Evolutionary conservation across 768 basidiomycete genomes (phyloP).

Genomic region (Dacryopinax primogenitus): DNA sequence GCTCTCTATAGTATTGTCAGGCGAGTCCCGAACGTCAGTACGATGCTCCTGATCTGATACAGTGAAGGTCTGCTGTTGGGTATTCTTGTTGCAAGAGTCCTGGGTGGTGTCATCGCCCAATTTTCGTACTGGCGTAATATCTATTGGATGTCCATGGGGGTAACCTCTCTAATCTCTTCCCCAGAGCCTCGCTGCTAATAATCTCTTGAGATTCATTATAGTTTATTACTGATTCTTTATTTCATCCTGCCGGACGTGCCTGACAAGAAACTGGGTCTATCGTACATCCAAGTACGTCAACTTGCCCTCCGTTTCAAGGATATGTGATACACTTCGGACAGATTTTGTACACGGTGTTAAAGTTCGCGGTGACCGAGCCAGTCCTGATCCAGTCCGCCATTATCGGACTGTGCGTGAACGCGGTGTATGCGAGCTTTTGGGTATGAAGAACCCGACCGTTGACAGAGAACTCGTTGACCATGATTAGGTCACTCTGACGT

Average conservation of each 20-base stretch:
- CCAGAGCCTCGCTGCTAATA: constrained; percentile 1
- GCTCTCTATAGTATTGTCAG: constrained; percentile 44
- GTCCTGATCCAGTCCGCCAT: constrained; percentile 47
- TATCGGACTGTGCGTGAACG: constrained; percentile 27
- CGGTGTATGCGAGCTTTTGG: constrained; percentile 53
- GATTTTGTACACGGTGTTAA: constrained; percentile 50
- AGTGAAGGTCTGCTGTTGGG: constrained; percentile 43
- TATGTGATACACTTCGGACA: neutral
- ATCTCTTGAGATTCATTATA: constrained; percentile 17
- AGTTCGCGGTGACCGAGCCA: constrained; percentile 65
- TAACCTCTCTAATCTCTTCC: constrained; percentile 13
- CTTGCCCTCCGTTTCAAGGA: neutral
- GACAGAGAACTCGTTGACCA: neutral
- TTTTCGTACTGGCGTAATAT: constrained; percentile 47
- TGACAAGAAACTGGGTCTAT: constrained; percentile 28
- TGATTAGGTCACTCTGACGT: constrained; percentile 29
- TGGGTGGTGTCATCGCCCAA: constrained; percentile 62
- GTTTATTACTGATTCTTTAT: constrained; percentile 24
- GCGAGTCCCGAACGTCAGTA: constrained; percentile 18
- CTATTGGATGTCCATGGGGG: constrained; percentile 34
- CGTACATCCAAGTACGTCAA: constrained; percentile 22
- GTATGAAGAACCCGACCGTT: constrained; percentile 18
- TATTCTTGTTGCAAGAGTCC: constrained; percentile 57
- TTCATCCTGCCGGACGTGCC: constrained; percentile 33
- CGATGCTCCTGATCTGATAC: neutral